These are phyloP conservation scores for Galerina sulciceps DNA, from an alignment of 768 basidiomycete species.

Conservation along the genomic window DNA sequence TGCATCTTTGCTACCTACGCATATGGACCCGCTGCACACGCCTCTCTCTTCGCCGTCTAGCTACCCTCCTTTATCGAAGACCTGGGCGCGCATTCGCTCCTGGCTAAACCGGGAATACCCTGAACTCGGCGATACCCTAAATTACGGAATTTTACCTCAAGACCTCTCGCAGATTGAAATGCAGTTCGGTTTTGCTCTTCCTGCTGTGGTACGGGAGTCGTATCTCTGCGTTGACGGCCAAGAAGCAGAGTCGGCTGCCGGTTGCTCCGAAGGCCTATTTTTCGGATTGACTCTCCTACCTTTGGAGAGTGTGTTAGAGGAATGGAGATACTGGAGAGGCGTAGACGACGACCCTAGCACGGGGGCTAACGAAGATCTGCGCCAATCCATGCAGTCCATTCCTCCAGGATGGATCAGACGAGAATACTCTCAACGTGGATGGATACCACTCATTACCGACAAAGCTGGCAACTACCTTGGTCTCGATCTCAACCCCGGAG, in stretches of 20 bases:
- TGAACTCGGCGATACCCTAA: slow-evolving; percentile 94
- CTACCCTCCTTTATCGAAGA: slow-evolving; percentile 81
- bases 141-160: slow-evolving; percentile 83
- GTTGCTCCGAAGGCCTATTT: slow-evolving; percentile 89
- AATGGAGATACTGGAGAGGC: slow-evolving; percentile 96
- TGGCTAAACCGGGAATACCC: slow-evolving; percentile 90
- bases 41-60: slow-evolving; percentile 42
- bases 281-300: slow-evolving; percentile 94
- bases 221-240: slow-evolving; percentile 91
- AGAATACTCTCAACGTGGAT: slow-evolving; percentile 92
- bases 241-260: slow-evolving; percentile 87
- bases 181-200: slow-evolving; percentile 84
- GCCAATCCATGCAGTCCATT: slow-evolving; percentile 83
- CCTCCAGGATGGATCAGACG: slow-evolving; percentile 88
- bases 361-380: slow-evolving; percentile 76
- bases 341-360: slow-evolving; percentile 89
- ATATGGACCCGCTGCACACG: slow-evolving; percentile 55
- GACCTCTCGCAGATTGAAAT: slow-evolving; percentile 84
- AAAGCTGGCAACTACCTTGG: slow-evolving; percentile 97
- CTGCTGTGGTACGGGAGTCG: slow-evolving; percentile 87
- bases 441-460: slow-evolving; percentile 95
- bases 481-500: slow-evolving; percentile 88
- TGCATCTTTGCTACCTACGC: slow-evolving; percentile 68
- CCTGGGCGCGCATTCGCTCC: slow-evolving; percentile 83
- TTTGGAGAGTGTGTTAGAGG: slow-evolving; percentile 90